Evolutionary conservation across 129 eudicot species (phyloP).

Genomic region (Saussurea involucrata): DNA sequence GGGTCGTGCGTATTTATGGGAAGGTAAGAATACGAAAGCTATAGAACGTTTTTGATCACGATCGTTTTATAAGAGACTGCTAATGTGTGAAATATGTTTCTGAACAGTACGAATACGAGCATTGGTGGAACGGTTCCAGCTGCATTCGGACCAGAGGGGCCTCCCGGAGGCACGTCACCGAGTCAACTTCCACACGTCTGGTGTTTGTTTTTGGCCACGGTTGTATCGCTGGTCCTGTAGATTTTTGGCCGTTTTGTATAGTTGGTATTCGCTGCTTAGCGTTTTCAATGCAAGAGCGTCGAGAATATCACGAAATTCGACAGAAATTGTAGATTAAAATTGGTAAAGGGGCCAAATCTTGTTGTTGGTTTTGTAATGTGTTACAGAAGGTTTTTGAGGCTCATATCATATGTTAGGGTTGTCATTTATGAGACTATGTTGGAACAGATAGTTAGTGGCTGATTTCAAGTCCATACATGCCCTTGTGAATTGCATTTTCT

Average conservation of each 20-base stretch:
- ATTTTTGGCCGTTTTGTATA: conserved; percentile 28
- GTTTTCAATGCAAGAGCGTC: conserved; percentile 15
- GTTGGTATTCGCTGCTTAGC: conserved; percentile 19
- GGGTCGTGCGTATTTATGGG: conserved; percentile 84
- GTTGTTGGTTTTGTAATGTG: conserved; percentile 4
- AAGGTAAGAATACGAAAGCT: conserved; percentile 46
- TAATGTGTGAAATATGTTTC: conserved; percentile 13
- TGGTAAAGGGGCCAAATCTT: conserved; percentile 17
- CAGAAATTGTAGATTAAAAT: conserved; percentile 26
- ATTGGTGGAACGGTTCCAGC: conserved; percentile 41
- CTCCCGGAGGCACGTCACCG: conserved; percentile 35
- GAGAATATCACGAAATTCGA: conserved; percentile 16
- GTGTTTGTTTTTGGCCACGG: conserved; percentile 23
- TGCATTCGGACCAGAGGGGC: conserved; percentile 73
- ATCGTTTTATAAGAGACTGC: background rate
- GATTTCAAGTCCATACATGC: background rate
- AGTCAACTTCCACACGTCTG: conserved; percentile 21
- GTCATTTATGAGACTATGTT: conserved; percentile 13
- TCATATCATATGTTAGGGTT: background rate
- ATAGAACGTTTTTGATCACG: background rate
- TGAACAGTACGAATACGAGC: conserved; percentile 59
- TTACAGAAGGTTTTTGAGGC: conserved; percentile 14
- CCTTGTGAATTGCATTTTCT: background rate
- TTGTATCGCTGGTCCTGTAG: conserved; percentile 21
- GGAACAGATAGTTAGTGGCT: background rate